phyloP scores from a whole-genome alignment of 148 eudicot genomes.

The Euryodendron excelsum region DNA sequence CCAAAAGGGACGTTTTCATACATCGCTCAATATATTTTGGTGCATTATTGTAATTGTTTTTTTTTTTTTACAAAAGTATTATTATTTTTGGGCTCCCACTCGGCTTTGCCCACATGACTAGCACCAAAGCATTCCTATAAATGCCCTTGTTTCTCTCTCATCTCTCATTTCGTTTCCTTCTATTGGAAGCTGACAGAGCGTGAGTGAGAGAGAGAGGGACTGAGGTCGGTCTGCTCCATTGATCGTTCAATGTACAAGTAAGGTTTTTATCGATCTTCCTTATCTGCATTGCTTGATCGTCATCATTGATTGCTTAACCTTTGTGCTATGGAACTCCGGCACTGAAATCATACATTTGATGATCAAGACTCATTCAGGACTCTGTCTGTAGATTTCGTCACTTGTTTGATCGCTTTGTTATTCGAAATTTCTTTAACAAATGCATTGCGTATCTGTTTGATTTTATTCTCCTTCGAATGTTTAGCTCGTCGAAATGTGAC shows the following conservation, averaged over 20 bases:
- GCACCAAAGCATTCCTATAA: not conserved
- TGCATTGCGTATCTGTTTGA: not conserved
- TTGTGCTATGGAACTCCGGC: not conserved
- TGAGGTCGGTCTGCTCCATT: not conserved
- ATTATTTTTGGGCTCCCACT: not conserved
- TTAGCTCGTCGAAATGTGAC: no score
- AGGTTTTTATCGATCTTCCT: not conserved
- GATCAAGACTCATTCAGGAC: not conserved
- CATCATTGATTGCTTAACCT: not conserved
- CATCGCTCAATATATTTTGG: not conserved
- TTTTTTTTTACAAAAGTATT: not conserved
- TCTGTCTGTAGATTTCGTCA: not conserved
- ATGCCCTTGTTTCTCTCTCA: not conserved
- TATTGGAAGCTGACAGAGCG: not conserved
- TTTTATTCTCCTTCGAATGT: not conserved
- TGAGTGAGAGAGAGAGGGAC: not conserved
- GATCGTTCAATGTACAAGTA: constrained; percentile 5
- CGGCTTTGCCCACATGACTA: not conserved
- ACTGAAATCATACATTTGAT: not conserved
- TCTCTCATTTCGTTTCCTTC: not conserved
- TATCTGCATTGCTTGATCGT: not conserved
- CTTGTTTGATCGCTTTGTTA: not conserved
- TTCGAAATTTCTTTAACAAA: not conserved
- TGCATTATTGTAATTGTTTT: not conserved
- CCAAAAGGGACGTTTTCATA: not conserved